These are phyloP conservation scores for Mycena sp. DNA, from an alignment of 1,284 basidiomycete species.

Conservation along the genomic window DNA sequence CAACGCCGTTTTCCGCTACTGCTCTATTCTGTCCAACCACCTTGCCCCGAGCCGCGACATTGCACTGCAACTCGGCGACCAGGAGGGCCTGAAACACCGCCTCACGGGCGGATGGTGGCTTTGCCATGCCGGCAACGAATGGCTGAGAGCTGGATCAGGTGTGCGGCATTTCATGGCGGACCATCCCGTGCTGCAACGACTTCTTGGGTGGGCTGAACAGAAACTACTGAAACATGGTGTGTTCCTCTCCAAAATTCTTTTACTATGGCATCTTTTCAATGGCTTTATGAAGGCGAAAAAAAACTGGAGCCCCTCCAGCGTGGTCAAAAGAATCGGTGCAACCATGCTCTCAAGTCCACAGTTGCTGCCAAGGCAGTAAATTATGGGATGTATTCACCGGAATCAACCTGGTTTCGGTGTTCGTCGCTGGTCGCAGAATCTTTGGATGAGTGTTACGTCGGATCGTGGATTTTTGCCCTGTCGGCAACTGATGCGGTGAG, in stretches of 20 bases:
- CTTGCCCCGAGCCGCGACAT: conserved; percentile 40
- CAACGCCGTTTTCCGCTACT: conserved; percentile 36
- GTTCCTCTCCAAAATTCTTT: too few relatives aligned
- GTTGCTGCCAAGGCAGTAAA: too few relatives aligned
- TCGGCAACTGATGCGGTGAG: too few relatives aligned
- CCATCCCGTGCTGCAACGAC: conserved; percentile 12
- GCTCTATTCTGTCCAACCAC: conserved; percentile 38
- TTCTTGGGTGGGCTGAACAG: conserved; percentile 15
- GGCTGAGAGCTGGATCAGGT: conserved; percentile 13
- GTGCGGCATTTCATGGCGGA: conserved; percentile 1
- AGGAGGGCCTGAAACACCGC: too few relatives aligned
- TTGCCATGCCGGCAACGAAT: not conserved
- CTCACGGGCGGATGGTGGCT: conserved; percentile 29
- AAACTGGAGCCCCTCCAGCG: not conserved
- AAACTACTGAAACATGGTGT: not conserved
- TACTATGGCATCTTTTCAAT: too few relatives aligned
- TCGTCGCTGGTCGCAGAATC: too few relatives aligned
- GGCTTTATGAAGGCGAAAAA: not conserved
- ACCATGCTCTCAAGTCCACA: too few relatives aligned
- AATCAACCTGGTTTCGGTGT: too few relatives aligned
- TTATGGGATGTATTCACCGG: too few relatives aligned
- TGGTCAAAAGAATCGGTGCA: not conserved
- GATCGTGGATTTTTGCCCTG: too few relatives aligned
- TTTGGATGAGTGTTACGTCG: too few relatives aligned
- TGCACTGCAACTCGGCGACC: conserved; percentile 21